Base-by-base conservation (phyloP, 164 flowering plant genomes). In the Annona cherimola region DNA sequence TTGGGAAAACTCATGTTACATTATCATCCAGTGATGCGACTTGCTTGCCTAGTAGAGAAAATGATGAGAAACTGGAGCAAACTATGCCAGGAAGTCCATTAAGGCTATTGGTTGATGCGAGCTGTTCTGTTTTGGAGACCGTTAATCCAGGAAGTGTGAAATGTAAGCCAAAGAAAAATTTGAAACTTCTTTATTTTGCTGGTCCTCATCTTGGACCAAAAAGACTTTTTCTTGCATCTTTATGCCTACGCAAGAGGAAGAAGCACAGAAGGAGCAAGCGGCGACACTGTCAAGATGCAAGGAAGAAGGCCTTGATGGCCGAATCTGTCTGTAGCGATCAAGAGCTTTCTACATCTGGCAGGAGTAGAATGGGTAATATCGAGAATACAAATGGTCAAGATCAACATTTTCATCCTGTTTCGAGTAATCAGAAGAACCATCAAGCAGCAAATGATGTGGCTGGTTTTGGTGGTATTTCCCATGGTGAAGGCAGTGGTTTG, bases 331-430 rank as follows among this genome's bases (percentile, higher is more conserved):
- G 69, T 4, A 68, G 18, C 45, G 89, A 76, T 74, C 44, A 64
- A 2, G 86, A 83, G 57, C 85, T 86, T 69, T 86, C 92, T 3
- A 83, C 89, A 59, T 83, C 90, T 63, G 83, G 79, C 42, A 66
- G 74, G 44, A 69, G 75, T 40, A 26, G 46, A n/a, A 65, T 41
- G 42, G 62, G 43, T 68, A 70, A 59, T 55, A 18, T 39, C n/a
- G 54, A 20, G 68, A 59, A 77, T 59, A 40, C 43, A 18, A 74
- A n/a, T 40, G 61, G 77, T 66, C 69, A 4, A 66, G 80, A 42
- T 73, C 81, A 67, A 74, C 35, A 44, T 8, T 40, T 3, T 43
- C 79, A 71, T 63, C 75, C 81, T 69, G 39, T 61, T 65, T 16
- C 39, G 14, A 79, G 74, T 59, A 70, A 69, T 9, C 73, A 42